Evolutionary conservation across 2,329 filamentous ascomycete species (phyloP).

Genomic region (Periconia digitata): DNA sequence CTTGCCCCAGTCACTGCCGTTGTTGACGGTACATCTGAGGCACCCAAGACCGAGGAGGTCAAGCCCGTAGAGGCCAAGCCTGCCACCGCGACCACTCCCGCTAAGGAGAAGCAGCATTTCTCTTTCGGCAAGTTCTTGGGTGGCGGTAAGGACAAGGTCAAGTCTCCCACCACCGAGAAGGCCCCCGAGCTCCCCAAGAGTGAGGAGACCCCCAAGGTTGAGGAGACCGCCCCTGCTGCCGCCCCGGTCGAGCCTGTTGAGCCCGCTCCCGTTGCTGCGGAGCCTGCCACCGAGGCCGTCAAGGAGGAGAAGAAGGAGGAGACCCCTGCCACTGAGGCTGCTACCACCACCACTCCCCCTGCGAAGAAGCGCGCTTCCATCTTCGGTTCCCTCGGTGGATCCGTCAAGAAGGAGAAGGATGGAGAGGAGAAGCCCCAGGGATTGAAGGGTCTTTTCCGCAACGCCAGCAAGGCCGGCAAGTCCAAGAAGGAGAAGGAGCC

Average conservation of each 20-base stretch:
- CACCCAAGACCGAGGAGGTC: slow-evolving; percentile 25
- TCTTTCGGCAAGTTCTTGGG: slow-evolving; percentile 56
- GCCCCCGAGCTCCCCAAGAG: slow-evolving; percentile 43
- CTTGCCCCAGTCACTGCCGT: slow-evolving; percentile 30
- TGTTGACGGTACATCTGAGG: slow-evolving; percentile 19
- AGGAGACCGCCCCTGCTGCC: slow-evolving; percentile 31
- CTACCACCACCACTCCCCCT: slow-evolving; percentile 42
- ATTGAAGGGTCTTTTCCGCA: slow-evolving; percentile 40
- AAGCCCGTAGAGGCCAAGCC: slow-evolving; percentile 28
- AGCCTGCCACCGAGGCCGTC: slow-evolving; percentile 47
- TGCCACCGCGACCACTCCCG: slow-evolving; percentile 45
- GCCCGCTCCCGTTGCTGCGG: slow-evolving; percentile 35
- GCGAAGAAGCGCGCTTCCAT: slow-evolving; percentile 86
- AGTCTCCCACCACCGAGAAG: slow-evolving; percentile 42
- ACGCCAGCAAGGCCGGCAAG: slow-evolving; percentile 44
- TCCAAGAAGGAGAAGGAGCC: slow-evolving; percentile 44
- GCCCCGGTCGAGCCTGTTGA: slow-evolving; percentile 28
- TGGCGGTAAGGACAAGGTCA: slow-evolving; percentile 53
- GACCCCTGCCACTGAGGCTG: slow-evolving; percentile 45
- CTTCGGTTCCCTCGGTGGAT: slow-evolving; percentile 72
- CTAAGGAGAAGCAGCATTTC: slow-evolving; percentile 53
- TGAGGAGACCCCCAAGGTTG: slow-evolving; percentile 42
- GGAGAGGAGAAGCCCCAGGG: slow-evolving; percentile 31
- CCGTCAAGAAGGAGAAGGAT: slow-evolving; percentile 61
- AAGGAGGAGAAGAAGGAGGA: slow-evolving; percentile 39